Evolutionary conservation across 352 stramenopile genomes (phyloP), one percentile per base, ranked within the genome.

Genomic region (Saprolegnia diclina): DNA sequence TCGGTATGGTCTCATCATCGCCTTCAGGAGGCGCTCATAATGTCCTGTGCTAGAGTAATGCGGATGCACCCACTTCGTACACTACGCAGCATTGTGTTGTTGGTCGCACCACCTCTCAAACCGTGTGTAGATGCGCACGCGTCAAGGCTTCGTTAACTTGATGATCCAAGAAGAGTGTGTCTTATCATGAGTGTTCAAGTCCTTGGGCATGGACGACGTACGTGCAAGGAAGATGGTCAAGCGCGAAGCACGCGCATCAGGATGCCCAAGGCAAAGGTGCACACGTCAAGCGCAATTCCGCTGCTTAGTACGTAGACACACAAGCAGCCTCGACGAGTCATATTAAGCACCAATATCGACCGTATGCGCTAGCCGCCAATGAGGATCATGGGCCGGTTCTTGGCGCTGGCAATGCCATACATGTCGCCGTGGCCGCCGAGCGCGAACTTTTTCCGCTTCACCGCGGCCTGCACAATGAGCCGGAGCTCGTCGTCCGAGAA

Each of bases 311-410:
- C 2, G 24, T 29, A 54, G 46, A 29, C 29, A 35, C 29, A 35
- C 29, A 35, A 35, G 29, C 2, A 35, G 29, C 29, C 2, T 5
- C 2, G 2, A 6, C 29, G 29, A 2, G 29, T 35, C 29, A 5
- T 6, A 2, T 35, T 35, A 35, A 35, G 29, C n/a, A 53, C n/a
- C 13, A 32, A 54, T 24, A 4, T 61, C 22, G 29, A 46, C 40
- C 9, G 5, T 16, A 29, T 29, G 69, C 13, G 56, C 73, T 83
- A 99, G 44, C 97, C 97, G 46, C 97, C 97, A 77, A 99, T 99
- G 55, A 98, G 80, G 64, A 97, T 98, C 97, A 99, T 99, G 26
- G 96, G 95, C 22, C 96, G 85, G 81, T 99, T 99, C 73, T 96
- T 89, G 18, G 81, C 79, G 40, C 89, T 93, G 38, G 95, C 93